phyloP scores from a whole-genome alignment of 2,329 filamentous ascomycete species.

The Trichophyton benhamiae region DNA sequence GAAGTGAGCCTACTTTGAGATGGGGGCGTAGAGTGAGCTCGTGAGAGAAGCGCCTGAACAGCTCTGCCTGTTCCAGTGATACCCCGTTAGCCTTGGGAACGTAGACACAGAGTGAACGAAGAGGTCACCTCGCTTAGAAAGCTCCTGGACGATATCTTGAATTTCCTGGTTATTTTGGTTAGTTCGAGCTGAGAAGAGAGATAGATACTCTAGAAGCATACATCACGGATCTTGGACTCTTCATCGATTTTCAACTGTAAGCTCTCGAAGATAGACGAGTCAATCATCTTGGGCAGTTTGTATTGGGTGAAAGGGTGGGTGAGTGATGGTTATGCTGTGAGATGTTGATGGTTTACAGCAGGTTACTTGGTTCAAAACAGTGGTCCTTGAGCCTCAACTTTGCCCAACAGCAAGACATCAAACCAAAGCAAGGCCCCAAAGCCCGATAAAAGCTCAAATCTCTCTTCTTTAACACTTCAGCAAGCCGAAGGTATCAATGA shows the following conservation, averaged over 20 bases:
- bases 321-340: not conserved
- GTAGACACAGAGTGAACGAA: not conserved
- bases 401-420: too few species aligned
- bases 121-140: constrained; percentile 58
- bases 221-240: constrained; percentile 68
- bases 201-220: constrained; percentile 19
- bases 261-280: constrained; percentile 72
- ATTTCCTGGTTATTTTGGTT: constrained; percentile 45
- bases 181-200: too few species aligned
- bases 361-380: too few species aligned
- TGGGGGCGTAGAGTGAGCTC: constrained; percentile 76
- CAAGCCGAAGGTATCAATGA: constrained; percentile 45
- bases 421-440: too few species aligned
- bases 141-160: constrained; percentile 63
- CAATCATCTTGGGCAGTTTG: constrained; percentile 44
- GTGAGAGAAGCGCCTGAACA: constrained; percentile 70
- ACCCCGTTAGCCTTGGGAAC: not conserved
- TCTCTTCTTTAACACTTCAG: constrained; percentile 47
- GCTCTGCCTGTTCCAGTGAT: constrained; percentile 46
- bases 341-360: not conserved
- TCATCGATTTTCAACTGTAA: constrained; percentile 85
- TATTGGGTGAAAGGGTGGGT: constrained; percentile 15
- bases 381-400: too few species aligned
- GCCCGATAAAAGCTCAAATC: too few species aligned
- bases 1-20: constrained; percentile 41